Conservation (phyloP, 78 protist species). For the Chrysochromulina parva region DNA sequence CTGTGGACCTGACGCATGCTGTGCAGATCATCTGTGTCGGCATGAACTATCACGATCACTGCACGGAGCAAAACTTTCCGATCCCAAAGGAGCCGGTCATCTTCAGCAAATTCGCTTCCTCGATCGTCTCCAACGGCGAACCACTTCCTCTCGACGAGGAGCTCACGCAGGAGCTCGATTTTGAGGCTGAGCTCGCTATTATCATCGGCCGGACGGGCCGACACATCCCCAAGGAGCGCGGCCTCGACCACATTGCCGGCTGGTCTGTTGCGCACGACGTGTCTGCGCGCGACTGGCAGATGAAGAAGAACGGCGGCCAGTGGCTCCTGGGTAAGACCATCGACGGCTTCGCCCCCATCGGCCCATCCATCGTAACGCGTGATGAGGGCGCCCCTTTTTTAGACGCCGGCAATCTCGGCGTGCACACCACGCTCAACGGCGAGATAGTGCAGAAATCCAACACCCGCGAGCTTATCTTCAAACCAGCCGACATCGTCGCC, state of each 20-base stretch:
- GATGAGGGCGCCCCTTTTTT: not conserved
- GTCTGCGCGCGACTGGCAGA: constrained; percentile 59
- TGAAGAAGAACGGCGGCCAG: constrained; percentile 33
- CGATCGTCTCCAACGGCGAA: constrained; percentile 47
- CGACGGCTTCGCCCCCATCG: constrained; percentile 70
- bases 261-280: constrained; percentile 67
- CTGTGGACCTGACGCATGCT: not conserved
- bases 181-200: constrained; percentile 64
- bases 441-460: constrained; percentile 44
- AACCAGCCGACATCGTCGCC: constrained; percentile 46
- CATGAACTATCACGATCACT: constrained; percentile 66
- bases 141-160: not conserved
- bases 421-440: constrained; percentile 1
- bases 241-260: constrained; percentile 55
- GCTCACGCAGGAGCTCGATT: constrained; percentile 52
- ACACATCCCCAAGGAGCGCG: constrained; percentile 36
- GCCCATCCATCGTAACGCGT: constrained; percentile 54
- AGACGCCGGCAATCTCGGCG: constrained; percentile 27
- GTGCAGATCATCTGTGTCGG: constrained; percentile 58
- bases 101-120: constrained; percentile 57
- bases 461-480: constrained; percentile 59
- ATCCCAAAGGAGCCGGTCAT: constrained; percentile 60
- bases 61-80: constrained; percentile 45
- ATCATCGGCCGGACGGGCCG: constrained; percentile 56
- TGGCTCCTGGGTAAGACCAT: constrained; percentile 68